Base-by-base conservation (phyloP, 345 rosid genomes). In the Raphanus sativus region DNA sequence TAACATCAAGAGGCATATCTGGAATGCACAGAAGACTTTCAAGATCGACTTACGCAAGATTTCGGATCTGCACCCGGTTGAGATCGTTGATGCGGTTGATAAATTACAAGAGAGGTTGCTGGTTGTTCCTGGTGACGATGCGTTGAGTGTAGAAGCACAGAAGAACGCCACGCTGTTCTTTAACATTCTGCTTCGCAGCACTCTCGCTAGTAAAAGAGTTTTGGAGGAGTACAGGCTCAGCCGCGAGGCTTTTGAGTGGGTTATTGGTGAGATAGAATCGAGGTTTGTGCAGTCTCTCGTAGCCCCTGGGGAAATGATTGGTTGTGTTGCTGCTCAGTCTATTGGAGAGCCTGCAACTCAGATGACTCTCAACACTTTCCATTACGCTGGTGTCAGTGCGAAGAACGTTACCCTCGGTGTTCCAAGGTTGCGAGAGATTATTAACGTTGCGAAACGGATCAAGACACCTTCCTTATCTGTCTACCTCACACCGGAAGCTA, bases 311-410 rank as follows among this genome's bases (percentile, higher is more conserved):
- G 99, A 94, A 84, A 94, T 92, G 99, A 94, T 94, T 38, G 99
- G 99, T 32, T 94, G 99, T 83, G 97, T 94, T 78, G 99, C 99
- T 75, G 98, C 99, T 59, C 99, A 94, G 76, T 94, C 98, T 21
- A 94, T 94, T 81, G 99, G 99, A 77, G 99, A 94, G 83, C 99
- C 99, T 79, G 99, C 99, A 52, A 94, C 99, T 15, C 99, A 94
- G 84, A 94, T 94, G 99, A 94, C 99, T 67, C 91, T 94, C 11
- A 94, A 94, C 78, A 94, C 99, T 4, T 94, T 92, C 81, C 99
- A 94, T 74, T 94, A 90, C 69, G 99, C 99, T 86, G 99, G 99
- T 89, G 99, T 94, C 30, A 94, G 99, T 87, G 99, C 99, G 25
- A 94, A 94, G 88, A 94, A 94, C 71, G 99, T 94, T 33, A 94